phyloP scores from a whole-genome alignment of 768 basidiomycete species.

The Lenzites betulinus region DNA sequence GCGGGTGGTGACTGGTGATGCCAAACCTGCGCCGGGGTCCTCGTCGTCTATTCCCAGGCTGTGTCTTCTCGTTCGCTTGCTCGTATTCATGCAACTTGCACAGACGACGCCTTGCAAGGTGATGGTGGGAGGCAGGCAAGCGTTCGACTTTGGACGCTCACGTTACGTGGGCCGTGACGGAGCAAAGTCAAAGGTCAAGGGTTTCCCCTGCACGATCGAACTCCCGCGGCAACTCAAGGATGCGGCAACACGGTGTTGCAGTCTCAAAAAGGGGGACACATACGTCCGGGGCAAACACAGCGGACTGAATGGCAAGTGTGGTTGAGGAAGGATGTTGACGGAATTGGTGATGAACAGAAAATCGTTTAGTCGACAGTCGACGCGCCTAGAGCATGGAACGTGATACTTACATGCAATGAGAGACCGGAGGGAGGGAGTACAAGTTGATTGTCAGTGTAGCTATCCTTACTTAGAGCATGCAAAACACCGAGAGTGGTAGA shows the following conservation, averaged over 20 bases:
- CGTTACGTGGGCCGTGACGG: constrained; percentile 31
- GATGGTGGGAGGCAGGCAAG: constrained; percentile 25
- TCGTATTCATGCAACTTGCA: constrained; percentile 3
- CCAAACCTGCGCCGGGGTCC: constrained; percentile 20
- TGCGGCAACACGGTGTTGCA: not conserved
- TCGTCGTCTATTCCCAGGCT: constrained; percentile 13
- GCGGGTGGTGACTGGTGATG: constrained; percentile 18
- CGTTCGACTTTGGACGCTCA: constrained; percentile 27
- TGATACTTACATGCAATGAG: constrained; percentile 12
- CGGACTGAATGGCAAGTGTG: not conserved
- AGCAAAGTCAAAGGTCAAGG: constrained; percentile 31
- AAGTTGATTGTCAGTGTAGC: not conserved
- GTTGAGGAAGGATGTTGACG: constrained; percentile 1
- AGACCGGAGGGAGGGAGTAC: not conserved
- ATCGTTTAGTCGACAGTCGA: not conserved
- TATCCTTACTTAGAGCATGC: not conserved
- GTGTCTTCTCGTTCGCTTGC: constrained; percentile 16
- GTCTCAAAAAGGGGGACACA: not conserved
- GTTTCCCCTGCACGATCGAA: constrained; percentile 20
- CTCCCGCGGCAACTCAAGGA: constrained; percentile 14
- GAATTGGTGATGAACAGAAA: constrained; percentile 2
- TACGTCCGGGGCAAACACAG: not conserved
- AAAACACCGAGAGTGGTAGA: not conserved
- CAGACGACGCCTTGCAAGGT: constrained; percentile 11
- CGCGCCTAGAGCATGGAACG: not conserved